phyloP scores from a whole-genome alignment of 352 stramenopile species.

The Phytophthora tubulina region DNA sequence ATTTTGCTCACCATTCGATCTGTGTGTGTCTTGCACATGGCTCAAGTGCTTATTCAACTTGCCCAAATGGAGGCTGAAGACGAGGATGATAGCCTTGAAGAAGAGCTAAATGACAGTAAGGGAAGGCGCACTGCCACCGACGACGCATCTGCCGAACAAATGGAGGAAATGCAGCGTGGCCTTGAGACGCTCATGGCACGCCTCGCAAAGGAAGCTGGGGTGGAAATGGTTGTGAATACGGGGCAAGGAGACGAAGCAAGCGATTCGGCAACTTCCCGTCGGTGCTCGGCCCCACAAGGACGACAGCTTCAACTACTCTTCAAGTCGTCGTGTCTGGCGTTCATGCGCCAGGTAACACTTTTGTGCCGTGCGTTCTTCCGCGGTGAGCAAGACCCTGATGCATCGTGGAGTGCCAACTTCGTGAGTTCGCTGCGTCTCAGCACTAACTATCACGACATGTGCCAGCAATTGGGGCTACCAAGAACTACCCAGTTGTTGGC shows the following conservation, averaged over 20 bases:
- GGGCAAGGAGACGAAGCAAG: conserved; percentile 13
- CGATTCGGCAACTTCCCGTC: neutral
- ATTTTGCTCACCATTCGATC: conserved; percentile 84
- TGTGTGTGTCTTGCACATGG: conserved; percentile 83
- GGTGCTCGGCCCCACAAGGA: conserved; percentile 46
- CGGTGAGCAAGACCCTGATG: conserved; percentile 80
- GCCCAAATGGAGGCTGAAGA: conserved; percentile 64
- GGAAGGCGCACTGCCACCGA: conserved; percentile 9
- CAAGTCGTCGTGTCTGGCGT: conserved; percentile 74
- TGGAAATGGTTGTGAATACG: conserved; percentile 38
- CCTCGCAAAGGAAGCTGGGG: conserved; percentile 54
- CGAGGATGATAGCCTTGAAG: conserved; percentile 55
- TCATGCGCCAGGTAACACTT: conserved; percentile 85
- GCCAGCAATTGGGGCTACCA: conserved; percentile 76
- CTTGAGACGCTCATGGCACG: conserved; percentile 68
- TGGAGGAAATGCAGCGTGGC: conserved; percentile 55
- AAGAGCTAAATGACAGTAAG: conserved; percentile 36
- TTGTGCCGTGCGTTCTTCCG: conserved; percentile 82
- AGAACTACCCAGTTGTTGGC: conserved; percentile 64
- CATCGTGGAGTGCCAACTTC: conserved; percentile 82
- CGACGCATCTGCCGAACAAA: conserved; percentile 37
- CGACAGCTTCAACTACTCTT: conserved; percentile 74
- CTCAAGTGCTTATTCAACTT: conserved; percentile 78
- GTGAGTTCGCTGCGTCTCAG: conserved; percentile 77
- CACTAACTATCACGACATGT: conserved; percentile 82